phyloP scores from a whole-genome alignment of 2,329 filamentous ascomycete species.

The Aspergillus tubingensis region DNA sequence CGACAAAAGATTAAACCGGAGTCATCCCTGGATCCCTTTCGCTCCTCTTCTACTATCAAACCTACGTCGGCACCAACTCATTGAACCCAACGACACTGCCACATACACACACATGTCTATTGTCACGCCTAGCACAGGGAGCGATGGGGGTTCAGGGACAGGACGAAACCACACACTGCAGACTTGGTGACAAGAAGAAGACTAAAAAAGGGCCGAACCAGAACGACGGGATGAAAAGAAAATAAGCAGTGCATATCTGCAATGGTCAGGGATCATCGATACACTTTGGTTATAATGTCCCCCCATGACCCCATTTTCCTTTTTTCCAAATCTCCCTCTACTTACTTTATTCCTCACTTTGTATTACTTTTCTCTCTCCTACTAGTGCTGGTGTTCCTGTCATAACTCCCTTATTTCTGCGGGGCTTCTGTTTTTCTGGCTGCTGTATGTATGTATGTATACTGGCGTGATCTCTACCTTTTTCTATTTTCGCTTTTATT shows the following conservation, averaged over 20 bases:
- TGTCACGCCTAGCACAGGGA: background rate
- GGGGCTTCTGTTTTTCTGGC: background rate
- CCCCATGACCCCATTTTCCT: conserved; percentile 9
- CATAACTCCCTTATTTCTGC: conserved; percentile 9
- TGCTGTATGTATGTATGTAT: conserved; percentile 4
- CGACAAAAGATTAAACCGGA: conserved; percentile 11
- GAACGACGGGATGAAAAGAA: conserved; percentile 2
- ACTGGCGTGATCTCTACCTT: conserved; percentile 16
- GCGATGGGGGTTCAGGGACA: background rate
- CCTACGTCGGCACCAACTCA: background rate
- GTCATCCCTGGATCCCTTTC: conserved; percentile 6
- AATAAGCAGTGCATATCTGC: background rate
- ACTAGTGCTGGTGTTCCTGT: conserved; percentile 27
- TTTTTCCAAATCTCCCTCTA: conserved; percentile 10
- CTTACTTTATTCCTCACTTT: conserved; percentile 11
- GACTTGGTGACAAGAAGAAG: background rate
- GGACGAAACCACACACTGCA: background rate
- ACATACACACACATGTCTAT: background rate
- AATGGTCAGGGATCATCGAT: background rate
- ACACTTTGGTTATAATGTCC: background rate
- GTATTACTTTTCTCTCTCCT: conserved; percentile 14
- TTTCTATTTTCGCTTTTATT: no score
- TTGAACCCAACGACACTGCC: background rate
- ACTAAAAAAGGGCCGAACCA: background rate
- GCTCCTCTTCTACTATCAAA: conserved; percentile 12